These are phyloP conservation scores for Epichloe amarillans DNA, from an alignment of 2,329 filamentous ascomycete species.

Conservation along the genomic window DNA sequence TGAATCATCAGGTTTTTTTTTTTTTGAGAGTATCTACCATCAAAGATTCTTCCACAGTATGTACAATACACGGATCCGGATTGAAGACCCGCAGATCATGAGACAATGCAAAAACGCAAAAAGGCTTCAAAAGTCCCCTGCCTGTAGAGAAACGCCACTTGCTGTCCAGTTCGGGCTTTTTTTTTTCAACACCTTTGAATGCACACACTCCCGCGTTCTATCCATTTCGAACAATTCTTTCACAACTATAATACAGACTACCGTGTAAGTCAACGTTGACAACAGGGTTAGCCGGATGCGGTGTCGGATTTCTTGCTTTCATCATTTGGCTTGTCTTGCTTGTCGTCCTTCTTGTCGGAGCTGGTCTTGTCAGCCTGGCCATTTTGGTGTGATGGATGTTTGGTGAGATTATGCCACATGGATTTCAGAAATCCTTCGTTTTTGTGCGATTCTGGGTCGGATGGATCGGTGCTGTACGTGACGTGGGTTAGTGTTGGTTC, in stretches of 20 bases:
- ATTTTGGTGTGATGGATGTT: slow-evolving; percentile 47
- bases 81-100: background rate
- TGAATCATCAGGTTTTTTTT: slow-evolving; percentile 20
- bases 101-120: background rate
- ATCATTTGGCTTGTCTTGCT: slow-evolving; percentile 13
- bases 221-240: slow-evolving; percentile 5
- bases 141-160: slow-evolving; percentile 9
- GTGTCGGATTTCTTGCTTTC: slow-evolving; percentile 23
- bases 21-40: slow-evolving; percentile 8
- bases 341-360: slow-evolving; percentile 8
- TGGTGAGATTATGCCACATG: slow-evolving; percentile 86
- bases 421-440: slow-evolving; percentile 86
- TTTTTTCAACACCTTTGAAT: slow-evolving; percentile 24
- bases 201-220: slow-evolving; percentile 12
- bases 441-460: slow-evolving; percentile 43
- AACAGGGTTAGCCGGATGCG: slow-evolving; percentile 15
- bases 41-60: slow-evolving; percentile 14
- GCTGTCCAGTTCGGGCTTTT: slow-evolving; percentile 10
- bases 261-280: slow-evolving; percentile 12
- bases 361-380: slow-evolving; percentile 12
- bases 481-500: background rate
- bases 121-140: background rate
- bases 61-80: slow-evolving; percentile 16
- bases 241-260: slow-evolving; percentile 11
- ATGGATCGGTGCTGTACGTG: slow-evolving; percentile 7